These are phyloP conservation scores for Saccharomyces hybrid DNA, from an alignment of 1,139 yeast species.

Conservation along the genomic window DNA sequence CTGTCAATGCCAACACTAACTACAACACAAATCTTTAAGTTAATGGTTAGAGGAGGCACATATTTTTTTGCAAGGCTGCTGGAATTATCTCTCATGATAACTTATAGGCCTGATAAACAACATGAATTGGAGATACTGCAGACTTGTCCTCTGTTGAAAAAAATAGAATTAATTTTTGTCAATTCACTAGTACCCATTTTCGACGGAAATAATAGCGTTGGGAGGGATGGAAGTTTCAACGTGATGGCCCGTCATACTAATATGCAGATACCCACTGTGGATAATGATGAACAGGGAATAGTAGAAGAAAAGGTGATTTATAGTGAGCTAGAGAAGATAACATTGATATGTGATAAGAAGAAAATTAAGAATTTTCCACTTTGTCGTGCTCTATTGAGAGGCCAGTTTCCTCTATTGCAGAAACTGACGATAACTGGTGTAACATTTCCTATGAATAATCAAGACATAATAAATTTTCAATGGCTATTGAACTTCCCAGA, in stretches of 20 bases:
- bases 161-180: slow-evolving; percentile 18
- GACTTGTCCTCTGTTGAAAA: slow-evolving; percentile 12
- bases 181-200: slow-evolving; percentile 15
- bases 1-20: slow-evolving; percentile 19
- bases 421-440: slow-evolving; percentile 23
- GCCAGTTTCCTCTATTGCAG: slow-evolving; percentile 4
- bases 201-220: neutral
- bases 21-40: slow-evolving; percentile 15
- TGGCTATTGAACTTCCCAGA: slow-evolving; percentile 24
- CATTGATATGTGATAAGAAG: slow-evolving; percentile 19
- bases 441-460: slow-evolving; percentile 9
- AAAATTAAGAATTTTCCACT: slow-evolving; percentile 21
- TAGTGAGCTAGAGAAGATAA: neutral
- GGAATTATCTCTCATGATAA: slow-evolving; percentile 18
- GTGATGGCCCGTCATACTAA: neutral
- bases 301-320: neutral
- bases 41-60: slow-evolving; percentile 6
- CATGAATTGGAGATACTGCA: slow-evolving; percentile 16
- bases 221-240: neutral
- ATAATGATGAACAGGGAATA: neutral
- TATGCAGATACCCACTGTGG: neutral
- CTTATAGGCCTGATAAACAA: slow-evolving; percentile 18
- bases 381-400: neutral
- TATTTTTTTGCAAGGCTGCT: slow-evolving; percentile 7
- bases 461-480: slow-evolving; percentile 10